Conservation (phyloP, 164 flowering plant species). For the Protea cynaroides region DNA sequence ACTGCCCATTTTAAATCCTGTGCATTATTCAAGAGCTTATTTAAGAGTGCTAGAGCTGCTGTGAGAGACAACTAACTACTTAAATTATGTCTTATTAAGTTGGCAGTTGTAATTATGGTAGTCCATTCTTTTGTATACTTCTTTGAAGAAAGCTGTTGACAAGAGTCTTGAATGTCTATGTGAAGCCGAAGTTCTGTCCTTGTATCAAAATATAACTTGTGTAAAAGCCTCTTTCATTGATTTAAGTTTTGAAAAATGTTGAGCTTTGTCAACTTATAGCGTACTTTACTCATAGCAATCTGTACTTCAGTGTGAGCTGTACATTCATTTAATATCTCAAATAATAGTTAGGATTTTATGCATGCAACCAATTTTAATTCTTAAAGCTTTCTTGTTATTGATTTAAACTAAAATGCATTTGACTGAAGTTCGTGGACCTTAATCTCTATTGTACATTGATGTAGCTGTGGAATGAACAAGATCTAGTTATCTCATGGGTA, state of each 20-base stretch:
- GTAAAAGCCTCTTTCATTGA: background rate
- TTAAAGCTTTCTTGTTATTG: background rate
- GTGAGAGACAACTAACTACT: conserved; percentile 22
- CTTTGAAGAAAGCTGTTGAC: conserved; percentile 15
- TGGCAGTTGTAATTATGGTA: conserved; percentile 38
- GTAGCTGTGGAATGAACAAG: background rate
- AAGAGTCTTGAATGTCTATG: conserved; percentile 19
- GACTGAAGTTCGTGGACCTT: background rate
- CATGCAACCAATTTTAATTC: background rate
- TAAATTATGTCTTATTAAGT: conserved; percentile 16
- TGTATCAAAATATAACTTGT: conserved; percentile 14
- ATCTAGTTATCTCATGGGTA: too few species aligned
- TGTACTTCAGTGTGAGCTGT: conserved; percentile 4
- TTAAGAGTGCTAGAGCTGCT: conserved; percentile 20
- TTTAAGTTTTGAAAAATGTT: background rate
- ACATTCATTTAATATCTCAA: conserved; percentile 7
- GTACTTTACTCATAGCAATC: conserved; percentile 1
- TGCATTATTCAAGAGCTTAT: conserved; percentile 23
- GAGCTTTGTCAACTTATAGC: conserved; percentile 1
- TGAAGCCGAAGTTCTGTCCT: conserved; percentile 15
- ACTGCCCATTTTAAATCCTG: conserved; percentile 28
- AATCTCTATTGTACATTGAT: background rate
- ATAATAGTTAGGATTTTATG: background rate
- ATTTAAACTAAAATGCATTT: background rate
- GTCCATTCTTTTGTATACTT: conserved; percentile 38